Evolutionary conservation across 2,329 filamentous ascomycete species (phyloP).

Genomic region (Aspergillus luchuensis): DNA sequence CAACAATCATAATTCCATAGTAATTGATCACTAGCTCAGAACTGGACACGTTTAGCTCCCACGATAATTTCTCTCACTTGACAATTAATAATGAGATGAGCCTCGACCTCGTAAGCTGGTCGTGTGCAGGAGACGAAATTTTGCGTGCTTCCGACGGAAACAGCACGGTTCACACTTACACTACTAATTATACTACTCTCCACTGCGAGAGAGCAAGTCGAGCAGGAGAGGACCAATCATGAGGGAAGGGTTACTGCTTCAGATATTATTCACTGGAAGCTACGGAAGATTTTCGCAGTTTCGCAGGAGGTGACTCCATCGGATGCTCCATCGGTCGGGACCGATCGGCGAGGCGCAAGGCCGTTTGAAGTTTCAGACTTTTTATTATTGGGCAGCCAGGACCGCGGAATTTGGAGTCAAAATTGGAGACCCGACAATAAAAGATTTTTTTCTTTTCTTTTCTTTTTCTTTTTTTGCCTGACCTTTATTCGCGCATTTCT

Average conservation of each 20-base stretch:
- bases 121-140: neutral
- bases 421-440: conserved; percentile 6
- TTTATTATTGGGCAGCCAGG: conserved; percentile 12
- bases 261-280: neutral
- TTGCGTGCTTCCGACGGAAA: conserved; percentile 4
- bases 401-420: conserved; percentile 11
- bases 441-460: conserved; percentile 3
- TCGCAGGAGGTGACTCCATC: conserved; percentile 13
- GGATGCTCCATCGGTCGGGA: conserved; percentile 25
- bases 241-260: neutral
- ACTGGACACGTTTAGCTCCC: neutral
- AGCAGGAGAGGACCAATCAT: neutral
- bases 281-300: conserved; percentile 3
- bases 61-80: neutral
- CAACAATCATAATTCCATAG: neutral
- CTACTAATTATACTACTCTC: conserved; percentile 7
- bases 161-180: conserved; percentile 4
- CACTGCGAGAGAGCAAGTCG: neutral
- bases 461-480: no score
- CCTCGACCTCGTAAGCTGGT: conserved; percentile 1
- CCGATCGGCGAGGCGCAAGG: conserved; percentile 23
- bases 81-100: conserved; percentile 8
- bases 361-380: conserved; percentile 8
- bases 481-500: conserved; percentile 15
- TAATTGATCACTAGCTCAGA: neutral